Base-by-base conservation (phyloP, 108 stramenopile genomes). In the Cyclostephanos invisitatus region DNA sequence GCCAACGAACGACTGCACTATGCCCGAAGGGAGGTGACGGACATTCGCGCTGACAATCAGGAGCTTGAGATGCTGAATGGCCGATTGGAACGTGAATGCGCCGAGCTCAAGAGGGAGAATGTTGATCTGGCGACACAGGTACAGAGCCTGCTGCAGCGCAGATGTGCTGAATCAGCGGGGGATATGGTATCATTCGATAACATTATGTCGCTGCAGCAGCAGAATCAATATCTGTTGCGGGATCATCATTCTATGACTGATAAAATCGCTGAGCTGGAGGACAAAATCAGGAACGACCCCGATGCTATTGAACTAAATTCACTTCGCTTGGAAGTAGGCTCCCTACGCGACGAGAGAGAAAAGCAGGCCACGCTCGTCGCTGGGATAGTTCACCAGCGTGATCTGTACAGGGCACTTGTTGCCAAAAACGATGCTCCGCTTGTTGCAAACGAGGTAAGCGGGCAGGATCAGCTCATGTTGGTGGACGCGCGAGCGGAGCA, bases 321-420 rank as follows among this genome's bases (percentile, higher is more conserved):
- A 49, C 59, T 75, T 11, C 82, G 87, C 37, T 37, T 57, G 56
- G 90, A 94, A 67, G 51, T 92, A 15, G 78, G 67, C 2, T 53
- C 61, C 5, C 55, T 96, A 28, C 77, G 83, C 6, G 89, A 89
- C 37, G 90, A 96, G 28, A 80, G 90, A 24, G 76, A 87, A 57
- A 83, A 80, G 9, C 92, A 96, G 70, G 82, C 88, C 42, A 78
- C 57, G n/a, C 64, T 91, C 28, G 90, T 92, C 2, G 81, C 81
- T 40, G 85, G 83, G 35, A 92, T 94, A 51, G 92, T 91, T 10
- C 87, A 93, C 67, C 95, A 94, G 58, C 88, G 95, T 7, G 92
- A 96, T 75, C 68, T 94, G 14, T 96, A 94, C 74, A 84, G 91
- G 24, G 89, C 88, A 7, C 58, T 92, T 38, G 73, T 92, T 37